A percentile compares a stretch with the other conserved stretches of the same genome.
These are phyloP conservation scores for Aspergillus flavus DNA, from an alignment of 2,329 filamentous ascomycete species.

Conservation along the genomic window DNA sequence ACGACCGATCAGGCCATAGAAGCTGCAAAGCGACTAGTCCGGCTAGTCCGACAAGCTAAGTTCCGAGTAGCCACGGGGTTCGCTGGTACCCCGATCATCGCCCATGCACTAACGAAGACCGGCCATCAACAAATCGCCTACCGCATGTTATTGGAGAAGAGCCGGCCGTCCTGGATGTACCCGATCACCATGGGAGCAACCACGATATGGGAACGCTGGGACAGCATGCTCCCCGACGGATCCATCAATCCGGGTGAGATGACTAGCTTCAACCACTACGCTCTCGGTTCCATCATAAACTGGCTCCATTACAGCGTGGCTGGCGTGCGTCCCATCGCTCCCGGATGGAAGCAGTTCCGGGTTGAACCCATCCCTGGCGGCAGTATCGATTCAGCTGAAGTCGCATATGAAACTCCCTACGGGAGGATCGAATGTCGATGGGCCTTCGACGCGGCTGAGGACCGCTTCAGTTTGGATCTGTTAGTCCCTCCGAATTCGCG, in stretches of 20 bases:
- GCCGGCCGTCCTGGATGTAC: constrained; percentile 43
- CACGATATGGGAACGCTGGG: constrained; percentile 50
- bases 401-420: constrained; percentile 34
- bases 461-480: constrained; percentile 17
- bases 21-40: constrained; percentile 10
- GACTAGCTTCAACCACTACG: constrained; percentile 50
- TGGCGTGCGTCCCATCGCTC: constrained; percentile 27
- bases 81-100: constrained; percentile 35
- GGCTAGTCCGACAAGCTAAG: constrained; percentile 28
- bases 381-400: constrained; percentile 32
- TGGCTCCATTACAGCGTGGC: constrained; percentile 40
- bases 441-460: constrained; percentile 5
- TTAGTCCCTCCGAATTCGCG: constrained; percentile 26
- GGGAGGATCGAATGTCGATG: constrained; percentile 29
- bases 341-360: constrained; percentile 35
- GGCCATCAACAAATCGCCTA: constrained; percentile 34
- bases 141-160: constrained; percentile 43
- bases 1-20: constrained; percentile 11
- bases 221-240: constrained; percentile 43
- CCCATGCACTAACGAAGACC: constrained; percentile 28
- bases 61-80: constrained; percentile 42
- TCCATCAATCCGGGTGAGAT: constrained; percentile 45
- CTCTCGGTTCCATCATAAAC: constrained; percentile 40
- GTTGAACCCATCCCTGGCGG: constrained; percentile 37
- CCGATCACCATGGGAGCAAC: constrained; percentile 46